Evolutionary conservation across 31 red algal species (phyloP).

Genomic region (Porphyra umbilicalis): DNA sequence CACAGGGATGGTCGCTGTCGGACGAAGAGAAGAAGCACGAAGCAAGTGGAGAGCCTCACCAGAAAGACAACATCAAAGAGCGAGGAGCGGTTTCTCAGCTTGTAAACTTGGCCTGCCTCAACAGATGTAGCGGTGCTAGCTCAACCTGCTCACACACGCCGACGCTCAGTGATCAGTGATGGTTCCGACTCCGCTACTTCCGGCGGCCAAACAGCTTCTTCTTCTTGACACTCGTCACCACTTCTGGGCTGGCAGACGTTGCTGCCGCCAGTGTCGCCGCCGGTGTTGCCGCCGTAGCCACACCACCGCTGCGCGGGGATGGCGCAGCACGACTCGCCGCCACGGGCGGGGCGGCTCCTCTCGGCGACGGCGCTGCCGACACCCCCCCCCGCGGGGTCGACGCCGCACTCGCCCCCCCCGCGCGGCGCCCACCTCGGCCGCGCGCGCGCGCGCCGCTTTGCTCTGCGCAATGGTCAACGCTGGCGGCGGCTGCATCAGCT

Average conservation of each 20-base stretch:
- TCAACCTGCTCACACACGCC: background rate
- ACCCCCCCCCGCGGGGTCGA: too few relatives aligned
- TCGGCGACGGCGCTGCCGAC: background rate
- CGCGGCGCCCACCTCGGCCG: slow-evolving; percentile 22
- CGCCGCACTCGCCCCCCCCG: slow-evolving; percentile 1
- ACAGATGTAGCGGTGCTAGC: background rate
- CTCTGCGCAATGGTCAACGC: slow-evolving; percentile 57
- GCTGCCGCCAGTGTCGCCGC: background rate
- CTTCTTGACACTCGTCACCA: slow-evolving; percentile 4
- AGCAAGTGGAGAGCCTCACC: background rate
- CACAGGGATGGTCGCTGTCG: too few relatives aligned
- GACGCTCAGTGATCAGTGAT: background rate
- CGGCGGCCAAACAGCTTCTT: slow-evolving; percentile 4
- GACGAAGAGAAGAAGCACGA: too few relatives aligned
- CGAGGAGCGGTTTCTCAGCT: background rate
- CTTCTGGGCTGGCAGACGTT: background rate
- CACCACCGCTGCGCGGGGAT: background rate
- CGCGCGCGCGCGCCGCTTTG: slow-evolving; percentile 29
- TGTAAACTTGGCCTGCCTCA: background rate
- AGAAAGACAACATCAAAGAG: background rate
- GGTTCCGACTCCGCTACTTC: background rate
- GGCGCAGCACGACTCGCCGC: background rate
- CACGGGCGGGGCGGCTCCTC: background rate
- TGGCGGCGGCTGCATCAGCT: slow-evolving; percentile 74
- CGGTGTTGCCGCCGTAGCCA: background rate